These are phyloP conservation scores for Ambispora gerdemannii DNA, from an alignment of 192 early-diverging fungal genomes.

Conservation along the genomic window DNA sequence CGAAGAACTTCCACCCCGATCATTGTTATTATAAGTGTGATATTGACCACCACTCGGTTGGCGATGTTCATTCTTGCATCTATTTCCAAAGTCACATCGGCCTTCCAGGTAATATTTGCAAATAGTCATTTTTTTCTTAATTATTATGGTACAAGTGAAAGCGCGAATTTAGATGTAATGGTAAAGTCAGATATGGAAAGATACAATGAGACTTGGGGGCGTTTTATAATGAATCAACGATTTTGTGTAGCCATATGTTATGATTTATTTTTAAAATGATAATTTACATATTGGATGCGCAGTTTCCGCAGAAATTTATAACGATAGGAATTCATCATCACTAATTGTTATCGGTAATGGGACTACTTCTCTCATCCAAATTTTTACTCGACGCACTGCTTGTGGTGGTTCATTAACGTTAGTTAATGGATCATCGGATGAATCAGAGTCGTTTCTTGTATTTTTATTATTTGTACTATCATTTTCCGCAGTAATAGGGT, in stretches of 20 bases:
- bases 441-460: not conserved
- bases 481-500: not conserved
- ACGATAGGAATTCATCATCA: not conserved
- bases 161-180: no score
- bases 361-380: not conserved
- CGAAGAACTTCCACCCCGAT: conserved; percentile 33
- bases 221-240: no score
- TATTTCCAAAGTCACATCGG: conserved; percentile 50
- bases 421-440: not conserved
- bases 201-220: no score
- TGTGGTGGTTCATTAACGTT: not conserved
- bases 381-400: not conserved
- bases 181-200: no score
- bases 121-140: conserved; percentile 19
- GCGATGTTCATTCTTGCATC: conserved; percentile 56
- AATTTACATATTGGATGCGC: no score
- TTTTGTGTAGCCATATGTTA: no score
- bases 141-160: no score
- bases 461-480: not conserved
- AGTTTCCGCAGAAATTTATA: no score
- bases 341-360: not conserved
- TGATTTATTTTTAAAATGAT: no score
- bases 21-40: conserved; percentile 33
- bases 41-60: conserved; percentile 3
- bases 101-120: conserved; percentile 47